Evolutionary conservation across 2,329 filamentous ascomycete species (phyloP).

Genomic region (Elsinoe ampelina): DNA sequence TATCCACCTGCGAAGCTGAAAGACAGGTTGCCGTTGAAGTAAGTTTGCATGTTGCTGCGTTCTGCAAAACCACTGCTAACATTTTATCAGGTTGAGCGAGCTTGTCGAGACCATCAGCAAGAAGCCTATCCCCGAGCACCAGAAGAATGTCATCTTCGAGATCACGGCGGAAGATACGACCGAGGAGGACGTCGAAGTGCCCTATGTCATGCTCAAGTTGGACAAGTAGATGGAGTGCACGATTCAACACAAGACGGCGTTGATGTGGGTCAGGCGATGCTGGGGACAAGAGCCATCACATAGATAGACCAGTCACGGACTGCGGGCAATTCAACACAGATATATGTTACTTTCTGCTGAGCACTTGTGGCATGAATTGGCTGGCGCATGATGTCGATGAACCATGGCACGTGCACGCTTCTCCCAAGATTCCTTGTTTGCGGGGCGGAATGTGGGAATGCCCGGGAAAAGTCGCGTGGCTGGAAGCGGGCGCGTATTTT

Average conservation of each 20-base stretch:
- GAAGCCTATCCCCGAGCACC: conserved; percentile 81
- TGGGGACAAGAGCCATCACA: background rate
- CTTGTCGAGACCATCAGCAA: conserved; percentile 83
- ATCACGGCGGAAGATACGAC: conserved; percentile 82
- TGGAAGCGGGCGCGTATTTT: background rate
- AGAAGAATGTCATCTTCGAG: conserved; percentile 94
- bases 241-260: background rate
- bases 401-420: background rate
- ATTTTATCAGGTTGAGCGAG: conserved; percentile 61
- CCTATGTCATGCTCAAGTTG: conserved; percentile 86
- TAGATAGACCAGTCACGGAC: background rate
- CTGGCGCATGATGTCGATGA: background rate
- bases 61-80: conserved; percentile 21
- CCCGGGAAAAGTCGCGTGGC: background rate
- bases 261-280: background rate
- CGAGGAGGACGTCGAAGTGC: conserved; percentile 92
- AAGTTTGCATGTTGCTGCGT: conserved; percentile 30
- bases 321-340: background rate
- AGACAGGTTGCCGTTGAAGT: conserved; percentile 66
- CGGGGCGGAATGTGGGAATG: background rate
- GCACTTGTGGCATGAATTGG: background rate
- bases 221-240: conserved; percentile 28
- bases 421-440: background rate
- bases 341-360: too few species aligned
- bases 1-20: conserved; percentile 74